phyloP scores from a whole-genome alignment of 2,329 filamentous ascomycete species.

The Beauveria asiatica region DNA sequence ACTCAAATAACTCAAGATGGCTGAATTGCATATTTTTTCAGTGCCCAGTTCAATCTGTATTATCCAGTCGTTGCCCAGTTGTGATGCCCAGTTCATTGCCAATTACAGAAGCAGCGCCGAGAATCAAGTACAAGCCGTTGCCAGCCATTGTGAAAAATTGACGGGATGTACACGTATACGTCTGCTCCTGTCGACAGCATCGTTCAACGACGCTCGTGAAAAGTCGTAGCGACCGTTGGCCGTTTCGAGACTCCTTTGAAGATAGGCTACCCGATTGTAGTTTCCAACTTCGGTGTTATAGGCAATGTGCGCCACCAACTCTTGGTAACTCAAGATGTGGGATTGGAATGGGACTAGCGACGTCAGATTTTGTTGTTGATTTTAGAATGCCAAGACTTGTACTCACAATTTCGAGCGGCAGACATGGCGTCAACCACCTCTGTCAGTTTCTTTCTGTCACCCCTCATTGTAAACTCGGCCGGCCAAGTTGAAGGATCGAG shows the following conservation, averaged over 20 bases:
- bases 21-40: no score
- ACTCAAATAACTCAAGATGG: no score
- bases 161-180: constrained; percentile 37
- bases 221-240: constrained; percentile 62
- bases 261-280: constrained; percentile 40
- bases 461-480: constrained; percentile 57
- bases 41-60: no score
- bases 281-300: constrained; percentile 39
- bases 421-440: constrained; percentile 47
- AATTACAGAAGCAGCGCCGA: neutral
- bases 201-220: constrained; percentile 50
- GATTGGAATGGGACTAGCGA: constrained; percentile 31
- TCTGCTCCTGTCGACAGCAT: constrained; percentile 28
- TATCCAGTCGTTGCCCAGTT: neutral
- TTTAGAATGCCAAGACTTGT: neutral
- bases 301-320: constrained; percentile 31
- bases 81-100: neutral
- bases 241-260: constrained; percentile 58
- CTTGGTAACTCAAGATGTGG: constrained; percentile 28
- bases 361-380: neutral
- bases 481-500: constrained; percentile 55
- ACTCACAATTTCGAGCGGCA: constrained; percentile 40
- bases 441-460: constrained; percentile 54
- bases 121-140: neutral
- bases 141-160: constrained; percentile 47